Conservation (phyloP, 257 asterid species). For the Forsythia suspensa region DNA sequence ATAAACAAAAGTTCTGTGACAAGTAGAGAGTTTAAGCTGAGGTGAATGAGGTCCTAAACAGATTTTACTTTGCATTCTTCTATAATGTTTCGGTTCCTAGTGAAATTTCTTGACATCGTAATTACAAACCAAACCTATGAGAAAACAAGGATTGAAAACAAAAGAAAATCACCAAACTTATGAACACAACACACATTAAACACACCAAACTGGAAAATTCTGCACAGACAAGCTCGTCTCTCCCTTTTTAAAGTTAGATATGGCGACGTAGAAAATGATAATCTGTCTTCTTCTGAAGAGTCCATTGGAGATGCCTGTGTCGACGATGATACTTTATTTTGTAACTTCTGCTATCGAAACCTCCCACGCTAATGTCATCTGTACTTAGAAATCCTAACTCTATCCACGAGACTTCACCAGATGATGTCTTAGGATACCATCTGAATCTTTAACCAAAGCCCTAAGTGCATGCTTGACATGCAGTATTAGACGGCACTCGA, state of each 20-base stretch:
- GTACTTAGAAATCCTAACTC: slow-evolving; percentile 26
- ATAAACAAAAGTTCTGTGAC: no score
- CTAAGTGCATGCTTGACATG: background rate
- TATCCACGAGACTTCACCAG: slow-evolving; percentile 4
- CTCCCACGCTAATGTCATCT: slow-evolving; percentile 14
- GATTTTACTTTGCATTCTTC: background rate
- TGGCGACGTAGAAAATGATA: slow-evolving; percentile 6
- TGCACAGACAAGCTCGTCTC: slow-evolving; percentile 16
- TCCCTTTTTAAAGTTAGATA: slow-evolving; percentile 12
- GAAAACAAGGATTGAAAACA: slow-evolving; percentile 18
- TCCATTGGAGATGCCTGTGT: slow-evolving; percentile 10
- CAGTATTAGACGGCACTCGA: background rate
- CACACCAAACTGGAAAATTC: slow-evolving; percentile 16
- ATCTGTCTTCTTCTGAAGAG: slow-evolving; percentile 8
- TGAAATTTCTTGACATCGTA: background rate
- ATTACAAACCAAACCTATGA: slow-evolving; percentile 38
- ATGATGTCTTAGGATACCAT: slow-evolving; percentile 15
- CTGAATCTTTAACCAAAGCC: slow-evolving; percentile 10
- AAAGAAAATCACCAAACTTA: slow-evolving; percentile 12
- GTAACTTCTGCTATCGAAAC: slow-evolving; percentile 17
- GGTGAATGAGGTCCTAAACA: background rate
- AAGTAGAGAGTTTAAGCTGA: background rate
- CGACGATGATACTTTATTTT: slow-evolving; percentile 23
- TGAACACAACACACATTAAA: slow-evolving; percentile 23
- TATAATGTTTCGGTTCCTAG: background rate